Evolutionary conservation across 805 yeast genomes (phyloP).

Genomic region (Yamadazyma sp.): DNA sequence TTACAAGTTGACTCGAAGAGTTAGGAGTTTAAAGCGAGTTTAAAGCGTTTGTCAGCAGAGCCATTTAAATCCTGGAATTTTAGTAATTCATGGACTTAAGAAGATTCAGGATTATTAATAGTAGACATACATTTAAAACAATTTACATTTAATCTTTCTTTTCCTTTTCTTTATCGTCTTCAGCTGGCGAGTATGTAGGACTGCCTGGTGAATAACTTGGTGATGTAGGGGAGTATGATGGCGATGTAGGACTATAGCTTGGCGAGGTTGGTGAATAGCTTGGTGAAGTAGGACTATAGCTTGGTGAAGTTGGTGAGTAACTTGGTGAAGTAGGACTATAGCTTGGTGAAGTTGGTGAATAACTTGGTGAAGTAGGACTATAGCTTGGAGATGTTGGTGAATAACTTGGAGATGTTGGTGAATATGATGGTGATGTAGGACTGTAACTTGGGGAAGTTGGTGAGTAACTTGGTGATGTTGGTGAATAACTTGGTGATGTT

Average conservation of each 20-base stretch:
- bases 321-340: slow-evolving; percentile 61
- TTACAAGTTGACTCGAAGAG: too few relatives aligned
- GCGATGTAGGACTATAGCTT: slow-evolving; percentile 65
- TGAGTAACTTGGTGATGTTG: slow-evolving; percentile 72
- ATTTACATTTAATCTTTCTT: slow-evolving; percentile 7
- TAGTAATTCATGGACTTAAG: too few relatives aligned
- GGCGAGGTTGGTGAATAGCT: slow-evolving; percentile 60
- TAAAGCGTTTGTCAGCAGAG: too few relatives aligned
- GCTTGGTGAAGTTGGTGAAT: slow-evolving; percentile 64
- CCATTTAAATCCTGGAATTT: too few relatives aligned
- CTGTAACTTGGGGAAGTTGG: slow-evolving; percentile 50
- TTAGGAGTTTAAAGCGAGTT: too few relatives aligned
- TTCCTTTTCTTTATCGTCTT: slow-evolving; percentile 23
- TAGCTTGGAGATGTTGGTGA: slow-evolving; percentile 50
- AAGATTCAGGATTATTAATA: too few relatives aligned
- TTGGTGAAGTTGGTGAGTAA: slow-evolving; percentile 74
- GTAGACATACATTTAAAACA: background rate
- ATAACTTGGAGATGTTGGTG: slow-evolving; percentile 72
- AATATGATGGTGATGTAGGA: slow-evolving; percentile 77
- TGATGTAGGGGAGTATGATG: slow-evolving; percentile 74
- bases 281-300: slow-evolving; percentile 69
- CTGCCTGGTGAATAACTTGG: slow-evolving; percentile 78
- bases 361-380: slow-evolving; percentile 65
- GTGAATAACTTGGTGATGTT: slow-evolving; percentile 48
- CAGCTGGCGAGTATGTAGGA: slow-evolving; percentile 60